A percentile compares a stretch with the other conserved stretches of the same genome.
phyloP scores from a whole-genome alignment of 257 asterid species.

The Anisodus tanguticus region DNA sequence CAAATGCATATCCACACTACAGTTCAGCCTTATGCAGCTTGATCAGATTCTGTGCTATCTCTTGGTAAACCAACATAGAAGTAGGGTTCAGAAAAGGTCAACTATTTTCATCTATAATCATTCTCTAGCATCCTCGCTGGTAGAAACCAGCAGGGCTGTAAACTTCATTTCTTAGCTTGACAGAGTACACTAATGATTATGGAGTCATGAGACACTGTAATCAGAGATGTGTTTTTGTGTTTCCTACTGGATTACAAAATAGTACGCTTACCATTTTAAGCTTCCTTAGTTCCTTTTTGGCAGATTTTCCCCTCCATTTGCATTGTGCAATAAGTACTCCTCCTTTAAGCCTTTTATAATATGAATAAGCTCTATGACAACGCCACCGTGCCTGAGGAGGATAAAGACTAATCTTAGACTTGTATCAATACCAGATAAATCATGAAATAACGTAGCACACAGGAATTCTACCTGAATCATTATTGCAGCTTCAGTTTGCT shows the following conservation, averaged over 20 bases:
- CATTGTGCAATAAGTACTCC: constrained; percentile 82
- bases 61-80: constrained; percentile 7
- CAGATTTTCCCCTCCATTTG: constrained; percentile 85
- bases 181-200: background rate
- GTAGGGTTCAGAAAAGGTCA: background rate
- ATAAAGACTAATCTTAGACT: constrained; percentile 35
- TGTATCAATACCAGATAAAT: constrained; percentile 32
- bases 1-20: constrained; percentile 19
- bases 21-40: background rate
- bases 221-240: background rate
- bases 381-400: constrained; percentile 82
- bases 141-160: background rate
- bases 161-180: constrained; percentile 15
- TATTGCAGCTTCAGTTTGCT: constrained; percentile 81
- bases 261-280: constrained; percentile 76
- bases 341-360: constrained; percentile 66
- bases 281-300: constrained; percentile 78
- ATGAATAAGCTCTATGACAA: constrained; percentile 63
- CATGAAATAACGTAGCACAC: constrained; percentile 26
- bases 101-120: constrained; percentile 2
- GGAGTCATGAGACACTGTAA: background rate
- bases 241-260: constrained; percentile 25
- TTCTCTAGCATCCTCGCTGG: constrained; percentile 11
- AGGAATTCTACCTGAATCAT: constrained; percentile 69
- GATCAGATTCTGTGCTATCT: background rate